Evolutionary conservation across 345 rosid genomes (phyloP), one percentile per base, ranked within the genome.

Genomic region (Populus pruinosa): DNA sequence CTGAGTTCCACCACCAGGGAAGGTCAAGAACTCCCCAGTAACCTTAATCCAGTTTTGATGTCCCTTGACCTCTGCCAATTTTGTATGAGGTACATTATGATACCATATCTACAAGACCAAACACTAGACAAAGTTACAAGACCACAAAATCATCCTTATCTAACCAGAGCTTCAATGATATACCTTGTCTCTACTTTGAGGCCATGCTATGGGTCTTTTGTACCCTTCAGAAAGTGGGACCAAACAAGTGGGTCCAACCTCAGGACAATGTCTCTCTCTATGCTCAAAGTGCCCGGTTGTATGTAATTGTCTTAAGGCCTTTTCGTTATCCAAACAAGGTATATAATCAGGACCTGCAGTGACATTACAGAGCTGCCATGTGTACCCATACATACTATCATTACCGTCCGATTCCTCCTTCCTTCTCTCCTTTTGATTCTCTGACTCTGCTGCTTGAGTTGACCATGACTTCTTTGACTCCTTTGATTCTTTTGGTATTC

Each of bases 1-100:
- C 82, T 93, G 99, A 3, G 97, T 96, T 36, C 99, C 99, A 31
- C 99, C 97, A 17, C 99, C 97, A 0, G 98, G 99, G 85, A 96
- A 96, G 9, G 93, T 93, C 79, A 96, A 85, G 86, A 93, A 90
- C 80, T 96, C 99, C 11, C 99, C 97, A 1, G 92, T 86, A 47
- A 93, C 92, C 85, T 93, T 93, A 25, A 96, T 91, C 99, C 98
- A 93, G 71, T 96, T 96, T 72, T 96, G 99, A 73, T 93, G 99
- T 71, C 98, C 98, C 83, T 96, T 96, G 76, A 96, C 87, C 70
- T 89, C 85, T 10, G 94, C 98, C 64, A 96, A 85, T 85, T 18
- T 73, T 62, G 92, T 85, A 82, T 93, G 92, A 70, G 99, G 97
- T 59, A 93, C 99, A 74, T 96, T 96, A 36, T 86, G 91, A 75